These are phyloP conservation scores for Martensiomyces pterosporus DNA, from an alignment of 192 early-diverging fungal species.

Conservation along the genomic window DNA sequence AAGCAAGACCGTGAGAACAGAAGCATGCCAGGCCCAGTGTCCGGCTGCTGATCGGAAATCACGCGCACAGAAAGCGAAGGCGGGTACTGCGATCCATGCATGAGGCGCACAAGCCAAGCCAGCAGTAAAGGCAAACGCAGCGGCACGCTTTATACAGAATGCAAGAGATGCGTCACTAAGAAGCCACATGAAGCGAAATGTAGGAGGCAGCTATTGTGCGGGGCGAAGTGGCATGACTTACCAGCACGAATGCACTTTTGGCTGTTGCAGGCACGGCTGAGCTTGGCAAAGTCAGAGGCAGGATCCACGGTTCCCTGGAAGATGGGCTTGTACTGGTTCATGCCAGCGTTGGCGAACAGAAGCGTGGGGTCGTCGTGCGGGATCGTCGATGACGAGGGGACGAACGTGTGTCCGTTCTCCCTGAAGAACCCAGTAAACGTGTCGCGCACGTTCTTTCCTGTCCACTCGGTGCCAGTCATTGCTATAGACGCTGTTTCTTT, in stretches of 20 bases:
- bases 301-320: constrained; percentile 94
- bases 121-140: too few species aligned
- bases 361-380: constrained; percentile 96
- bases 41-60: too few species aligned
- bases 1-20: too few species aligned
- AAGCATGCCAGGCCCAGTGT: too few species aligned
- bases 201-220: too few species aligned
- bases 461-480: constrained; percentile 60
- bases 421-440: constrained; percentile 87
- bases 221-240: constrained; percentile 45
- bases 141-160: too few species aligned
- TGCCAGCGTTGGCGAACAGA: constrained; percentile 94
- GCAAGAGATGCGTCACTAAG: too few species aligned
- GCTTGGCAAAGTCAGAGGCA: constrained; percentile 85
- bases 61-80: too few species aligned
- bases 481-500: not conserved
- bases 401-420: constrained; percentile 66
- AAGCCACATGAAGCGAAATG: too few species aligned
- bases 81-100: too few species aligned
- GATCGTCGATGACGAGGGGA: constrained; percentile 87
- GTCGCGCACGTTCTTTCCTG: constrained; percentile 71
- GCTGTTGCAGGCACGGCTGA: constrained; percentile 88
- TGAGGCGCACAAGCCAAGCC: too few species aligned
- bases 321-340: constrained; percentile 98
- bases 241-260: constrained; percentile 99